Conservation (phyloP, 306 rosid species). For the Morella rubra region DNA sequence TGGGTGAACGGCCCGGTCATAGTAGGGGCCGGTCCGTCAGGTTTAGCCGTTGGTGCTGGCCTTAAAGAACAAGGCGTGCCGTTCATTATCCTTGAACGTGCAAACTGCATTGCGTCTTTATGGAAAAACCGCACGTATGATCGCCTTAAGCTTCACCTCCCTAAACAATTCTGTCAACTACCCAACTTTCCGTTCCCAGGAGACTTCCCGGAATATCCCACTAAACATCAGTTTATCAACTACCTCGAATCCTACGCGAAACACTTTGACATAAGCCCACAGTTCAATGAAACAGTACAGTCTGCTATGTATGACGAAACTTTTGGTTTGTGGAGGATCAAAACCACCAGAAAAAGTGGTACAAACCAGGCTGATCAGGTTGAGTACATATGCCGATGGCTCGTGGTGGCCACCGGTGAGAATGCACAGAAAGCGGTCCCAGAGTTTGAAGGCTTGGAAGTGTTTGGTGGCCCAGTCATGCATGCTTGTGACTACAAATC, state of each 20-base stretch:
- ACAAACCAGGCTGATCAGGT: conserved; percentile 33
- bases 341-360: conserved; percentile 32
- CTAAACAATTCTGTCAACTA: conserved; percentile 76
- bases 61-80: conserved; percentile 82
- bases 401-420: conserved; percentile 94
- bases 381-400: conserved; percentile 93
- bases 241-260: conserved; percentile 78
- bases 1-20: conserved; percentile 88
- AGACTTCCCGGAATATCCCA: conserved; percentile 75
- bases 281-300: conserved; percentile 84
- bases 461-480: conserved; percentile 65
- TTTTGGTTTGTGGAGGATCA: conserved; percentile 80
- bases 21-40: conserved; percentile 93
- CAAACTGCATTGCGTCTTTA: conserved; percentile 84
- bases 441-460: conserved; percentile 64
- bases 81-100: conserved; percentile 66
- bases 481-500: conserved; percentile 90
- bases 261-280: conserved; percentile 65
- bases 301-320: conserved; percentile 84
- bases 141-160: conserved; percentile 92
- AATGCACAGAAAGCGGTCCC: conserved; percentile 82
- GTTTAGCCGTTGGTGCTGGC: conserved; percentile 80
- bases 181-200: conserved; percentile 78
- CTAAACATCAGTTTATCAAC: conserved; percentile 70
- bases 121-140: conserved; percentile 83